Percentiles rank a stretch among this genome's conserved stretches.
Evolutionary conservation across 768 basidiomycete species (phyloP).

Genomic region (Hygrophoropsis aurantiaca): DNA sequence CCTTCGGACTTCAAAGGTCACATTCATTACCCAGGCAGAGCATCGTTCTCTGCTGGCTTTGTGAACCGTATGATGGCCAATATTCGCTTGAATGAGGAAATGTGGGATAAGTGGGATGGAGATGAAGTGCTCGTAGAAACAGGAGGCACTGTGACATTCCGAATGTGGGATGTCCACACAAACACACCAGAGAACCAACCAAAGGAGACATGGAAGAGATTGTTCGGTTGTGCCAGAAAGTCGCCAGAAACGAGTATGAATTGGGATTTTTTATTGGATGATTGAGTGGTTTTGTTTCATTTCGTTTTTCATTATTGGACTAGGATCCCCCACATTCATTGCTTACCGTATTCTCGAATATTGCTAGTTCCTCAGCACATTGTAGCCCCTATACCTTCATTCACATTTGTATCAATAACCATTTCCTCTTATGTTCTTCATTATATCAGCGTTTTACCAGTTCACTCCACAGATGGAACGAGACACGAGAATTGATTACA

Average conservation of each 20-base stretch:
- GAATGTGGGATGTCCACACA: slow-evolving; percentile 78
- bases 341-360: slow-evolving; percentile 8
- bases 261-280: slow-evolving; percentile 81
- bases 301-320: background rate
- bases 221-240: slow-evolving; percentile 60
- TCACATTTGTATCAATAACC: slow-evolving; percentile 5
- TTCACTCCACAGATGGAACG: too few relatives aligned
- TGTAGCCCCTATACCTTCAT: slow-evolving; percentile 9
- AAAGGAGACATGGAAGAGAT: slow-evolving; percentile 62
- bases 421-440: too few relatives aligned
- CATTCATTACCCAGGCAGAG: slow-evolving; percentile 54
- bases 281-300: slow-evolving; percentile 36
- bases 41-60: slow-evolving; percentile 70
- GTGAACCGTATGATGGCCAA: slow-evolving; percentile 63
- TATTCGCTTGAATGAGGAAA: slow-evolving; percentile 45
- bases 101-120: slow-evolving; percentile 34
- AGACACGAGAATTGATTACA: too few relatives aligned
- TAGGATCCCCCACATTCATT: slow-evolving; percentile 2
- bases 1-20: slow-evolving; percentile 78
- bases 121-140: slow-evolving; percentile 68
- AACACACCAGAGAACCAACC: slow-evolving; percentile 61
- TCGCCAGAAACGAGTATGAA: slow-evolving; percentile 55
- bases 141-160: slow-evolving; percentile 61
- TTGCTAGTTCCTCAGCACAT: background rate
- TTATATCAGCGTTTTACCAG: too few relatives aligned